These are phyloP conservation scores for Erodium maritimum DNA, from an alignment of 345 rosid species.

Conservation along the genomic window DNA sequence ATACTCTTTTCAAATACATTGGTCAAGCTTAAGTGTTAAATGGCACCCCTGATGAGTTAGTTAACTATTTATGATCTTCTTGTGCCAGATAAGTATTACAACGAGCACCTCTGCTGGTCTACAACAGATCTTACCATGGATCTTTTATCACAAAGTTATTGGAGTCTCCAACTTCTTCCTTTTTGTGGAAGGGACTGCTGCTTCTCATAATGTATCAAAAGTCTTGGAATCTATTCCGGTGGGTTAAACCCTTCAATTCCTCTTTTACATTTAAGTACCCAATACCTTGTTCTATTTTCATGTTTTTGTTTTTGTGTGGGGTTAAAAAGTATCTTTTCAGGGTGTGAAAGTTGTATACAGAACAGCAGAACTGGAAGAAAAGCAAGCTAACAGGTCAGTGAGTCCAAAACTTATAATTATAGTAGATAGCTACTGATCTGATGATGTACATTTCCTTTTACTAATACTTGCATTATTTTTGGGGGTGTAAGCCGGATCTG, in stretches of 20 bases:
- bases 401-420: background rate
- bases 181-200: conserved; percentile 94
- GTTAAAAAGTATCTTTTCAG: conserved; percentile 30
- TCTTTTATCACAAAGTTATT: conserved; percentile 81
- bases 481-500: conserved; percentile 62
- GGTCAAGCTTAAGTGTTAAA: too few species aligned
- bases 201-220: conserved; percentile 53
- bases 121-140: conserved; percentile 82
- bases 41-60: too few species aligned
- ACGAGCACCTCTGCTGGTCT: conserved; percentile 92
- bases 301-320: background rate
- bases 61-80: background rate
- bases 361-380: conserved; percentile 77
- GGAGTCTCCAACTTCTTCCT: conserved; percentile 80
- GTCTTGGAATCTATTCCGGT: conserved; percentile 62
- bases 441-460: conserved; percentile 1
- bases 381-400: conserved; percentile 68
- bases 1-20: too few species aligned
- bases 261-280: background rate
- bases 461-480: conserved; percentile 4
- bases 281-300: conserved; percentile 2
- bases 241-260: conserved; percentile 3
- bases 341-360: conserved; percentile 73
- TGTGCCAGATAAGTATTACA: conserved; percentile 56
- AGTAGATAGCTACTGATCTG: background rate